These are phyloP conservation scores for Simmondsia chinensis DNA, from an alignment of 148 eudicot species.

Conservation along the genomic window DNA sequence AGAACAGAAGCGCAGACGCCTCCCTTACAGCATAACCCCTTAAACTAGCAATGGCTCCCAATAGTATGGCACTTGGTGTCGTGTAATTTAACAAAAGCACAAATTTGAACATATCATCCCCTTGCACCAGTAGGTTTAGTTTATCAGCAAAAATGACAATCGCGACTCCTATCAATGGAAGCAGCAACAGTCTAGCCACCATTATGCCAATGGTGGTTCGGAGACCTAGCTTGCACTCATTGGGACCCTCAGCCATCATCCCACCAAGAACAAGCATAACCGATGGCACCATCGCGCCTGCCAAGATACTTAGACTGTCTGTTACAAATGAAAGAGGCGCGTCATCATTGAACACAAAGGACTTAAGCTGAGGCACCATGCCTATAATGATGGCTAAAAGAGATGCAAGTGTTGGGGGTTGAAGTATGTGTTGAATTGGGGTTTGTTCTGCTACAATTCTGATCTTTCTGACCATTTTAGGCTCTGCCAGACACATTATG, in stretches of 20 bases:
- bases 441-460: constrained; percentile 70
- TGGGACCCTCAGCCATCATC: constrained; percentile 84
- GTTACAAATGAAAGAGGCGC: constrained; percentile 44
- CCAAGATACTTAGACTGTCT: constrained; percentile 63
- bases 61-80: constrained; percentile 81
- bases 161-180: constrained; percentile 68
- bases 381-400: constrained; percentile 61
- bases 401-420: constrained; percentile 75
- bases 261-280: constrained; percentile 87
- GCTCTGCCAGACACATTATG: constrained; percentile 59
- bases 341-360: constrained; percentile 49
- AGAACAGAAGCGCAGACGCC: constrained; percentile 78
- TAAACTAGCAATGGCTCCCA: constrained; percentile 91
- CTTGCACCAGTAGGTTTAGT: constrained; percentile 36
- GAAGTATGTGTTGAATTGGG: constrained; percentile 54
- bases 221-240: constrained; percentile 51
- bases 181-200: constrained; percentile 59
- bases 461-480: constrained; percentile 55
- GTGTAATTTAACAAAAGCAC: constrained; percentile 81
- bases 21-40: constrained; percentile 88
- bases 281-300: constrained; percentile 74
- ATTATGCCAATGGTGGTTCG: constrained; percentile 61
- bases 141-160: constrained; percentile 42
- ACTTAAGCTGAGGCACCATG: constrained; percentile 53
- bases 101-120: constrained; percentile 62